Conservation (phyloP, 108 stramenopile species). For the Chaetoceros tenuissimus region DNA sequence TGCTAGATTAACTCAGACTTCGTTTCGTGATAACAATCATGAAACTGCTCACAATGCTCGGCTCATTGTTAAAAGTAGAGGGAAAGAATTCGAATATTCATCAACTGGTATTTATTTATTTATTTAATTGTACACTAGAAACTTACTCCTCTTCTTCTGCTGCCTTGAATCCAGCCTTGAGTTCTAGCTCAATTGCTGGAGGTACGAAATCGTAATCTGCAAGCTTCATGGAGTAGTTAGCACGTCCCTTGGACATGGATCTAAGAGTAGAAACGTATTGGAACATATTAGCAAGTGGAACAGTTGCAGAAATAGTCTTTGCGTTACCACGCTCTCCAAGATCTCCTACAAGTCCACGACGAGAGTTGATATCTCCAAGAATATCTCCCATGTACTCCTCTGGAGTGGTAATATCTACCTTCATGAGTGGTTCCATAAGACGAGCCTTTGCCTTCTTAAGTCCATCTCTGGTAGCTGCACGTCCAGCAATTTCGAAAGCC, state of each 20-base stretch:
- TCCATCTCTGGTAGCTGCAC: constrained; percentile 90
- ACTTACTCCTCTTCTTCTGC: constrained; percentile 77
- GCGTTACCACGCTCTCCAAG: constrained; percentile 92
- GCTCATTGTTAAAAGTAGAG: no score
- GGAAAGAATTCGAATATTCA: no score
- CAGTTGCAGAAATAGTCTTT: constrained; percentile 89
- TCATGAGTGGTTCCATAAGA: constrained; percentile 98
- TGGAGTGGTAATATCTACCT: constrained; percentile 95
- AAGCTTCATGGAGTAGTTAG: constrained; percentile 96
- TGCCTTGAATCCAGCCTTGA: constrained; percentile 79
- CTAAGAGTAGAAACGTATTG: constrained; percentile 94
- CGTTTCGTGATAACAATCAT: no score
- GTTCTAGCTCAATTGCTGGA: constrained; percentile 80
- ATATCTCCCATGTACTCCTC: constrained; percentile 99
- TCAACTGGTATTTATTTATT: no score
- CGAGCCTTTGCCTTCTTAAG: constrained; percentile 92
- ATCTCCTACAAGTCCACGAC: constrained; percentile 92
- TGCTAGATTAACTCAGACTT: no score
- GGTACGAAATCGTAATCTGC: constrained; percentile 95
- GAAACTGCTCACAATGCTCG: no score
- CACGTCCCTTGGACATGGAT: constrained; percentile 94
- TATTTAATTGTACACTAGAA: no score
- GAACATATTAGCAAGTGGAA: constrained; percentile 98
- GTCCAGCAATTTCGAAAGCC: constrained; percentile 91
- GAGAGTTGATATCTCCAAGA: constrained; percentile 94